Percentiles rank a stretch among this genome's conserved stretches.
Evolutionary conservation across 805 yeast species (phyloP).

Genomic region (Brettanomyces custersianus): DNA sequence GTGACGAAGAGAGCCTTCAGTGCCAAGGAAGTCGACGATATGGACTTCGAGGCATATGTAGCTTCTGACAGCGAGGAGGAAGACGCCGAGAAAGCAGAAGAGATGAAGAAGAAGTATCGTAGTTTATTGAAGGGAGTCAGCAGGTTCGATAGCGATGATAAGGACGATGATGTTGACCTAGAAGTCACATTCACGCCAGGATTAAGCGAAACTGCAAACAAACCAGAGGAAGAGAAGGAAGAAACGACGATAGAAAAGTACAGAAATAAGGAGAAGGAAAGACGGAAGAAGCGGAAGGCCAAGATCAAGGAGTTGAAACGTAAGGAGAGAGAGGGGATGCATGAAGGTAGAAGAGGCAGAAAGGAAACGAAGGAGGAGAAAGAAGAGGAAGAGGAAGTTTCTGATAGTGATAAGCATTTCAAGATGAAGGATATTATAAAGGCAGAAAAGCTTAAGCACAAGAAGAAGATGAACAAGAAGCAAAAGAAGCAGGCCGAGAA

Average conservation of each 20-base stretch:
- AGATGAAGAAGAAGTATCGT: conserved; percentile 50
- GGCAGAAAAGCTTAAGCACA: conserved; percentile 48
- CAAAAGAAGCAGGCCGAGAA: background rate
- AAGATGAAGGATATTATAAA: conserved; percentile 69
- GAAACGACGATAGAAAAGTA: conserved; percentile 74
- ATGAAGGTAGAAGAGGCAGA: conserved; percentile 10
- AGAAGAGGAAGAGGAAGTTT: conserved; percentile 48
- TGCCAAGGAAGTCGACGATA: conserved; percentile 79
- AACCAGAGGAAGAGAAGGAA: conserved; percentile 24
- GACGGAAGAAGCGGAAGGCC: conserved; percentile 78
- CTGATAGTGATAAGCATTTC: conserved; percentile 58
- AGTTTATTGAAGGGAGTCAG: conserved; percentile 32
- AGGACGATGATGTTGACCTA: conserved; percentile 57
- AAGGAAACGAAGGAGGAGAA: conserved; percentile 22
- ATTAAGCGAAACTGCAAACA: conserved; percentile 30
- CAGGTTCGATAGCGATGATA: conserved; percentile 8
- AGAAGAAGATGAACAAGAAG: conserved; percentile 4
- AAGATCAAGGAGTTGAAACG: conserved; percentile 55
- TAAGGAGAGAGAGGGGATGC: conserved; percentile 37
- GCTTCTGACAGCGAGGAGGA: conserved; percentile 63
- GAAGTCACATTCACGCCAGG: conserved; percentile 95
- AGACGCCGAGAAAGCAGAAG: conserved; percentile 27
- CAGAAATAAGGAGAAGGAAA: conserved; percentile 84
- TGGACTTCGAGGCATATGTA: conserved; percentile 87
- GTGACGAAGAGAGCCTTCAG: conserved; percentile 75